Evolutionary conservation across 2,329 filamentous ascomycete genomes (phyloP), one percentile per base, ranked within the genome.

Genomic region (Fusarium chaquense): DNA sequence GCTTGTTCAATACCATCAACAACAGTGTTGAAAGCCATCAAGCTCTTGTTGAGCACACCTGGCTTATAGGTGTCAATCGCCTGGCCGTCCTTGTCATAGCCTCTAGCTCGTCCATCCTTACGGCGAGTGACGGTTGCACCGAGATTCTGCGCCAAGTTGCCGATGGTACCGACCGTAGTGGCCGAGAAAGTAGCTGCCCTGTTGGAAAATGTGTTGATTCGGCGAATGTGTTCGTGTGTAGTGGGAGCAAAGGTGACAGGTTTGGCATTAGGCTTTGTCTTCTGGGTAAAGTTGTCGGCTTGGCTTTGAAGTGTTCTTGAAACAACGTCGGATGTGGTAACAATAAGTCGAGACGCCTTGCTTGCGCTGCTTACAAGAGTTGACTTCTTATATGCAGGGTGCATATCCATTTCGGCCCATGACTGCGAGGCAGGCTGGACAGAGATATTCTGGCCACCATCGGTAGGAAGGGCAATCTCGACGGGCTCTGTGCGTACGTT

Each of bases 11-110:
- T 92, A 38, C 96, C 96, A 75, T 99, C 96, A 26, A 94, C 93
- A 45, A 99, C 89, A 0, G 96, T 99, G 40, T 92, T 93, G 79
- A 98, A 98, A 0, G 96, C 96, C 83, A 99, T 98, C 83, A 99
- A 84, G 67, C 91, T 94, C 85, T 97, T 98, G 83, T 99, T 99
- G 71, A 99, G 82, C 32, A 99, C 82, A 7, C 96, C 95, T 0
- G 96, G 95, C 81, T 97, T 97, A 82, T 96, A 97, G 20, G 78
- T 80, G 3, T 86, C 83, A 9, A 88, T 76, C 6, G 86, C 84
- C 53, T 89, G 89, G 36, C 93, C 93, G 65, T 94, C 88, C 62
- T 90, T 87, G 62, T 92, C 92, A 62, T 86, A 87, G 2, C 90
- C 90, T 74, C 86, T 88, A 16, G 81, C 78, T 26, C 81, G 79